phyloP scores from a whole-genome alignment of 805 yeast genomes.

The Lipomyces mesembrius region DNA sequence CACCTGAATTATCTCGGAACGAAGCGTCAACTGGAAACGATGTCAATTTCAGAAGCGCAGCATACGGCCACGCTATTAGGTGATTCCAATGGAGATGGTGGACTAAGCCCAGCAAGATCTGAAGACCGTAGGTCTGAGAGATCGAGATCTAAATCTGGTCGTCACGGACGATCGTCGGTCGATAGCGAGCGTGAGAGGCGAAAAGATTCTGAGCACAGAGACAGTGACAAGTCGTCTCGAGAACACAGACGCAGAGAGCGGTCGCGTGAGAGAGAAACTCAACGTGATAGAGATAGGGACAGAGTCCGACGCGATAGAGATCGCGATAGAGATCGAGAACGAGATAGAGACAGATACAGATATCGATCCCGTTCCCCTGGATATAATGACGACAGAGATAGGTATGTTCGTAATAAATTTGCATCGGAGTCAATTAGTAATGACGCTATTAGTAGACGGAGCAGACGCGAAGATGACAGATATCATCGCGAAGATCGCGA shows the following conservation, averaged over 20 bases:
- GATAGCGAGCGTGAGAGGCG: conserved; percentile 19
- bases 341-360: conserved; percentile 19
- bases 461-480: conserved; percentile 21
- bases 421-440: not conserved
- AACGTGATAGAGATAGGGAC: conserved; percentile 6
- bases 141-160: conserved; percentile 23
- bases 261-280: conserved; percentile 16
- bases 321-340: conserved; percentile 23
- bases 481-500: conserved; percentile 14
- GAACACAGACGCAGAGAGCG: conserved; percentile 26
- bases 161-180: conserved; percentile 13
- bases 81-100: conserved; percentile 2
- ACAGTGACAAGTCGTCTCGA: conserved; percentile 21
- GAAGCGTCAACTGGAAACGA: not conserved
- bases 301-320: conserved; percentile 23
- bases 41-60: not conserved
- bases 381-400: conserved; percentile 10
- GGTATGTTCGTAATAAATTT: not conserved
- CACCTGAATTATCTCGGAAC: not conserved
- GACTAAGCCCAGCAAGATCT: conserved; percentile 9
- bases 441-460: conserved; percentile 4
- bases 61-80: not conserved
- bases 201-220: conserved; percentile 12
- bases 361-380: conserved; percentile 27
- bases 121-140: conserved; percentile 16